Percentiles rank a stretch among this genome's conserved stretches.
These are phyloP conservation scores for Saccharomycopsis sp. DNA, from an alignment of 805 yeast species.

Conservation along the genomic window DNA sequence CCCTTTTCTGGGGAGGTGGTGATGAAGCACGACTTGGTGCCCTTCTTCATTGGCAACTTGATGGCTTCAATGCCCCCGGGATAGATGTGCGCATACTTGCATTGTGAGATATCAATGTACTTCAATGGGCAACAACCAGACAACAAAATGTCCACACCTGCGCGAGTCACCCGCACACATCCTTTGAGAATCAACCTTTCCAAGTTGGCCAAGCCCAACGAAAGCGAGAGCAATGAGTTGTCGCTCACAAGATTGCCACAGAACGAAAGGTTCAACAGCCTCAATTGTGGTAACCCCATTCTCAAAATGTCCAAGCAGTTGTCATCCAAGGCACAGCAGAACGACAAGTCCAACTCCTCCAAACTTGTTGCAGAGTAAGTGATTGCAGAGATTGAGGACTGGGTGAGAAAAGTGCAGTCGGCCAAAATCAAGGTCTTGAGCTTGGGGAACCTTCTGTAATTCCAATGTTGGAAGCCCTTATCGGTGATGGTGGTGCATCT, in stretches of 20 bases:
- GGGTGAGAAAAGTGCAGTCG: conserved; percentile 69
- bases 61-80: conserved; percentile 55
- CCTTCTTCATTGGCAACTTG: conserved; percentile 39
- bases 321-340: conserved; percentile 70
- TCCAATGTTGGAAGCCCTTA: conserved; percentile 61
- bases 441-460: conserved; percentile 44
- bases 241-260: conserved; percentile 80
- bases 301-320: conserved; percentile 57
- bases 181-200: conserved; percentile 49
- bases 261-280: conserved; percentile 50
- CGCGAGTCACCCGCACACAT: conserved; percentile 67
- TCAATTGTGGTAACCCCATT: conserved; percentile 52
- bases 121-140: conserved; percentile 46
- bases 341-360: conserved; percentile 51
- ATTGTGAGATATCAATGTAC: conserved; percentile 56
- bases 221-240: conserved; percentile 50
- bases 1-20: conserved; percentile 42
- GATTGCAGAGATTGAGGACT: conserved; percentile 50
- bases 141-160: conserved; percentile 62
- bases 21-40: conserved; percentile 49
- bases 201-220: conserved; percentile 43
- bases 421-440: conserved; percentile 45
- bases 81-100: conserved; percentile 57
- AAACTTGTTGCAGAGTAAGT: conserved; percentile 54
- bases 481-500: conserved; percentile 76